Evolutionary conservation across 495 filamentous ascomycete genomes (phyloP).

Genomic region (Penicillium nucicola): DNA sequence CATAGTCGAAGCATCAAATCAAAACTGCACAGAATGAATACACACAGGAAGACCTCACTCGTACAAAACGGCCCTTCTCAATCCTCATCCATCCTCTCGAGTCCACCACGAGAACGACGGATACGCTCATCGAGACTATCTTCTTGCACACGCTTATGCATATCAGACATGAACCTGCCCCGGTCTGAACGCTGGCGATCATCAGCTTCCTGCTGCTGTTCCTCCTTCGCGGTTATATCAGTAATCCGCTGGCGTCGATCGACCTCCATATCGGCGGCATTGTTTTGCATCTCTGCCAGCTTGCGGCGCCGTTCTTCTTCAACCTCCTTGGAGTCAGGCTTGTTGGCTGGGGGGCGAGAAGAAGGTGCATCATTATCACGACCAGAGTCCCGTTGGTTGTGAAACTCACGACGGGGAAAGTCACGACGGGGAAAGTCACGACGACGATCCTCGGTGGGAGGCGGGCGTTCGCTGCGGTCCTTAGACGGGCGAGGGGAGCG

Average conservation of each 20-base stretch:
- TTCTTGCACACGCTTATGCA: slow-evolving; percentile 39
- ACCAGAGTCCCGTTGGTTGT: slow-evolving; percentile 15
- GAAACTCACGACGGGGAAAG: slow-evolving; percentile 12
- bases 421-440: slow-evolving; percentile 22
- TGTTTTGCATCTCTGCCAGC: slow-evolving; percentile 83
- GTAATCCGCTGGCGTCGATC: slow-evolving; percentile 70
- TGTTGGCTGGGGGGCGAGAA: slow-evolving; percentile 8
- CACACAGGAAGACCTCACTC: background rate
- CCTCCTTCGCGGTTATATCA: slow-evolving; percentile 63
- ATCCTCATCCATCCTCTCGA: slow-evolving; percentile 37
- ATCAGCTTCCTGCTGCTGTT: slow-evolving; percentile 61
- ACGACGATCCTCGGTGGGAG: slow-evolving; percentile 2
- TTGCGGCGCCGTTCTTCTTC: slow-evolving; percentile 52
- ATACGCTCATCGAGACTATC: slow-evolving; percentile 45
- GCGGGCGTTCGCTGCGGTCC: slow-evolving; percentile 9
- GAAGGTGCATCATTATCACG: slow-evolving; percentile 18
- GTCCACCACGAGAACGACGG: slow-evolving; percentile 36
- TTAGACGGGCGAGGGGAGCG: slow-evolving; percentile 8
- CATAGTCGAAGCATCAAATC: too few species aligned
- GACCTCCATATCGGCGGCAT: slow-evolving; percentile 73
- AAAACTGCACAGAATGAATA: too few species aligned
- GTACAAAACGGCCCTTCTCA: background rate
- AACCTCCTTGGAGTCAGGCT: slow-evolving; percentile 19
- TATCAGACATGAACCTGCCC: slow-evolving; percentile 37
- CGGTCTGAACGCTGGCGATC: slow-evolving; percentile 41